Percentiles rank a stretch among this genome's conserved stretches.
phyloP scores from a whole-genome alignment of 805 yeast genomes.

The Ascoidea rubescens region DNA sequence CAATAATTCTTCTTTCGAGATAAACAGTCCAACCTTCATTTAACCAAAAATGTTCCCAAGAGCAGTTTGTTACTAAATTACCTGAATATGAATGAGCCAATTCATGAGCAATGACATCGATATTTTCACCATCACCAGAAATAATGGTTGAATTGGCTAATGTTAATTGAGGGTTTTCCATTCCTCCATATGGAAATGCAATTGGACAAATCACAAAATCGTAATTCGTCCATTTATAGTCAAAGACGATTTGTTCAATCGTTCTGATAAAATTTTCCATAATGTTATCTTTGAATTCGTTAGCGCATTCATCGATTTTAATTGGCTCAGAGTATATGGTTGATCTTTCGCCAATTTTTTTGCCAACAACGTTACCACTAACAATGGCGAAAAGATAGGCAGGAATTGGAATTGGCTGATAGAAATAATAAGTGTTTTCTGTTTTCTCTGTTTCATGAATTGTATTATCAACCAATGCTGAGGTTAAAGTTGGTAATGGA shows the following conservation, averaged over 20 bases:
- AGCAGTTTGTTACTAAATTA: constrained; percentile 75
- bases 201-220: constrained; percentile 72
- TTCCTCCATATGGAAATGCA: constrained; percentile 81
- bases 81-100: constrained; percentile 91
- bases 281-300: constrained; percentile 65
- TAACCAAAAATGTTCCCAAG: constrained; percentile 92
- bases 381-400: constrained; percentile 76
- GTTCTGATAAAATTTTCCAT: constrained; percentile 66
- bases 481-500: constrained; percentile 54
- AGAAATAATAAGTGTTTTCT: constrained; percentile 29
- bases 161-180: constrained; percentile 90
- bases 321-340: constrained; percentile 69
- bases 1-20: constrained; percentile 72
- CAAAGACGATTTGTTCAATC: constrained; percentile 65
- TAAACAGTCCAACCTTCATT: constrained; percentile 97
- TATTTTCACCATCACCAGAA: constrained; percentile 73
- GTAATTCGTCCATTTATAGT: constrained; percentile 76
- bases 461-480: constrained; percentile 38
- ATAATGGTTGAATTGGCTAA: constrained; percentile 85
- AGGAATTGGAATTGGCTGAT: constrained; percentile 77
- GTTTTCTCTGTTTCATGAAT: constrained; percentile 10
- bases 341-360: constrained; percentile 76
- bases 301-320: constrained; percentile 49
- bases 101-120: constrained; percentile 87
- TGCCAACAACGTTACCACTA: constrained; percentile 59